Percentiles rank a stretch among this genome's conserved stretches.
These are phyloP conservation scores for Lentinula aciculospora DNA, from an alignment of 768 basidiomycete genomes.

Conservation along the genomic window DNA sequence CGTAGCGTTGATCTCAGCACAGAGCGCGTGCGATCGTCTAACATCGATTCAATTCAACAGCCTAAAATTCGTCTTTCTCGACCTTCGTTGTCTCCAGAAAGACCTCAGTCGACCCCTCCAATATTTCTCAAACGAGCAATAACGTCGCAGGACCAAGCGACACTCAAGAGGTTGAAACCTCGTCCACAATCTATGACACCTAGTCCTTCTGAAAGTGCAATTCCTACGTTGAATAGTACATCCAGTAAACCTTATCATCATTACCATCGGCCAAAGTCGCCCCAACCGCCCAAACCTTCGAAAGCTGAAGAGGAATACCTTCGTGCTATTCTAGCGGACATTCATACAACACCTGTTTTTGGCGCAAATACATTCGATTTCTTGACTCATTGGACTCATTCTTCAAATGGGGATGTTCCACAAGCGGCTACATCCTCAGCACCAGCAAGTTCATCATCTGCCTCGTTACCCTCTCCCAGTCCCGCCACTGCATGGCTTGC, in stretches of 20 bases:
- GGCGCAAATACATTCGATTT: conserved; percentile 42
- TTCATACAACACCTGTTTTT: conserved; percentile 31
- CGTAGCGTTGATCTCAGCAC: conserved; percentile 2
- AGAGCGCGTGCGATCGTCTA: neutral
- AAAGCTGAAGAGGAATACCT: conserved; percentile 62
- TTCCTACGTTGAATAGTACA: conserved; percentile 13
- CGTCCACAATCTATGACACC: conserved; percentile 2
- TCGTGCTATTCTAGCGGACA: conserved; percentile 62
- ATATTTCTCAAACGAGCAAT: conserved; percentile 4
- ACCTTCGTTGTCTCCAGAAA: neutral
- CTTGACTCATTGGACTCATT: conserved; percentile 26
- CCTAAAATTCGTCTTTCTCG: conserved; percentile 7
- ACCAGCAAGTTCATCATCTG: neutral
- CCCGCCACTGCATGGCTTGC: conserved; percentile 35
- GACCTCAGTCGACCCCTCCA: conserved; percentile 12
- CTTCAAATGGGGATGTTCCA: conserved; percentile 10
- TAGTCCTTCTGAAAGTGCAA: neutral
- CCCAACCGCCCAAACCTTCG: conserved; percentile 49
- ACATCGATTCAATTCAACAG: neutral
- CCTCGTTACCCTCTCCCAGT: conserved; percentile 7
- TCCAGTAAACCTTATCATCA: conserved; percentile 17
- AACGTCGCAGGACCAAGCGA: neutral
- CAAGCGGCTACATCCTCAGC: conserved; percentile 15
- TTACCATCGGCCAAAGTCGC: conserved; percentile 32
- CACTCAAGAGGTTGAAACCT: neutral